phyloP scores from a whole-genome alignment of 805 yeast genomes.

The Candida yuanshanica region DNA sequence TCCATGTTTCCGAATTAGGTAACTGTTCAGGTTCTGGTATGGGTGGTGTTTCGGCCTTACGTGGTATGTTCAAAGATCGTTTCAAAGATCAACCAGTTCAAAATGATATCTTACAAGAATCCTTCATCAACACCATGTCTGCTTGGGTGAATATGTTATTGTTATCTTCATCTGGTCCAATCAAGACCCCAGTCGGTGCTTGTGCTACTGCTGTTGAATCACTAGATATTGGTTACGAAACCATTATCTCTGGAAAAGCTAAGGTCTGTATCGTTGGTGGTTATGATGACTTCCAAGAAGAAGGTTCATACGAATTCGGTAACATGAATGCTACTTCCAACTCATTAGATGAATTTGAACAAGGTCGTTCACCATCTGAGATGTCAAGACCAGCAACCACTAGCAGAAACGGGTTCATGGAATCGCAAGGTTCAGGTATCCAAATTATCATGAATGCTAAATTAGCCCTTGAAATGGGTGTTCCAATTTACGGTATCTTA shows the following conservation, averaged over 20 bases:
- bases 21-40: slow-evolving; percentile 99
- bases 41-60: slow-evolving; percentile 98
- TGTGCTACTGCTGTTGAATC: slow-evolving; percentile 99
- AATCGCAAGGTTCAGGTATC: slow-evolving; percentile 98
- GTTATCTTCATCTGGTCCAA: slow-evolving; percentile 96
- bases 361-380: slow-evolving; percentile 96
- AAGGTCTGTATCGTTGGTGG: slow-evolving; percentile 98
- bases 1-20: slow-evolving; percentile 97
- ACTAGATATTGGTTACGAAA: slow-evolving; percentile 92
- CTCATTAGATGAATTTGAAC: slow-evolving; percentile 78
- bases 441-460: slow-evolving; percentile 95
- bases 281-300: slow-evolving; percentile 99
- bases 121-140: slow-evolving; percentile 97
- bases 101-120: slow-evolving; percentile 95
- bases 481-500: slow-evolving; percentile 93
- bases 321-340: slow-evolving; percentile 99
- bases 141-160: slow-evolving; percentile 99
- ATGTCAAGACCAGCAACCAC: slow-evolving; percentile 99
- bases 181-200: slow-evolving; percentile 99
- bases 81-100: slow-evolving; percentile 91
- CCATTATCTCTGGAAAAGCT: slow-evolving; percentile 89
- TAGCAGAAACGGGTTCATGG: slow-evolving; percentile 97
- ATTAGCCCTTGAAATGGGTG: slow-evolving; percentile 96
- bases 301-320: slow-evolving; percentile 95
- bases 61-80: slow-evolving; percentile 97